Conservation (phyloP, 139 green algal genomes). For the Trebouxia sp. region DNA sequence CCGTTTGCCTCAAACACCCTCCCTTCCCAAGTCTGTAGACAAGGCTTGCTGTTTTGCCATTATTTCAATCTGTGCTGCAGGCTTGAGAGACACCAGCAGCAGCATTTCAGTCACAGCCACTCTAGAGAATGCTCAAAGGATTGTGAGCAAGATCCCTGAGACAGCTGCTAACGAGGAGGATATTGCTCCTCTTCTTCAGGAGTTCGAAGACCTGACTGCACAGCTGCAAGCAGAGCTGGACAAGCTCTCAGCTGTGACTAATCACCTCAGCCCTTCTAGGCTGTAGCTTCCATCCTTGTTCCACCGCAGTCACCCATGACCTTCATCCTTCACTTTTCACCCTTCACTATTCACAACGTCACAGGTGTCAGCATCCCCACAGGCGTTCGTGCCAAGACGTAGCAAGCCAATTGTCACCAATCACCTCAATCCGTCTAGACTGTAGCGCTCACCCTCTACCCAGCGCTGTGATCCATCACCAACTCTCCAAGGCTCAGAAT, state of each 20-base stretch:
- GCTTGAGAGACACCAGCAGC: neutral
- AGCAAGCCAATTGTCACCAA: no score
- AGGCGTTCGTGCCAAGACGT: no score
- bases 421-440: no score
- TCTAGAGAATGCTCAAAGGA: neutral
- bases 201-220: conserved; percentile 7
- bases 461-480: no score
- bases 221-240: conserved; percentile 17
- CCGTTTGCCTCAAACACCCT: no score
- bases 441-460: no score
- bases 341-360: no score
- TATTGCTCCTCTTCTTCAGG: conserved; percentile 22
- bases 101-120: conserved; percentile 13
- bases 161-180: conserved; percentile 11
- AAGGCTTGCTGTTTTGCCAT: no score
- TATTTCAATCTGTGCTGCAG: neutral
- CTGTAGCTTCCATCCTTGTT: neutral
- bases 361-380: no score
- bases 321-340: no score
- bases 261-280: neutral
- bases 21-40: no score
- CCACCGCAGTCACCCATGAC: neutral
- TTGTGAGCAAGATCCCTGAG: conserved; percentile 16
- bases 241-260: conserved; percentile 12
- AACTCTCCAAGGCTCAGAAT: no score